These are phyloP conservation scores for Daldinia sp. DNA, from an alignment of 2,329 filamentous ascomycete species.

Conservation along the genomic window DNA sequence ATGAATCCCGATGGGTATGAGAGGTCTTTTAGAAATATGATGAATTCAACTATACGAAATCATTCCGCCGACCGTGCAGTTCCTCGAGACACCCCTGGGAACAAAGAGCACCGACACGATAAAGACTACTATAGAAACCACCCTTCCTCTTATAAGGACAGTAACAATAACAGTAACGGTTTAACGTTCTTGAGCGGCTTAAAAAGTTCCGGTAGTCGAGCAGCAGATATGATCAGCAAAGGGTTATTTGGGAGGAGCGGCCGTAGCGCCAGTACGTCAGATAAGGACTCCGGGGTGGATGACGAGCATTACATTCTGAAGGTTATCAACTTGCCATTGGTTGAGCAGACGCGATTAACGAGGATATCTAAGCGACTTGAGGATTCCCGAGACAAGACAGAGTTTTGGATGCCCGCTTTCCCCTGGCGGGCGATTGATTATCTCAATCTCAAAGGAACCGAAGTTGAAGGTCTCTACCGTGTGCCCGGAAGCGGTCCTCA, in stretches of 20 bases:
- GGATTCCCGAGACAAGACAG: constrained; percentile 90
- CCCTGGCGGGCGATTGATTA: constrained; percentile 97
- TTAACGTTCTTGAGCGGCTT: constrained; percentile 75
- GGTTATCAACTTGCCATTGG: constrained; percentile 83
- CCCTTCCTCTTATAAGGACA: constrained; percentile 66
- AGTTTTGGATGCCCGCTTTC: constrained; percentile 98
- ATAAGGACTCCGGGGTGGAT: constrained; percentile 71
- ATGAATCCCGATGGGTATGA: constrained; percentile 64
- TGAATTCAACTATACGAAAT: constrained; percentile 70
- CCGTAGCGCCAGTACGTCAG: constrained; percentile 74
- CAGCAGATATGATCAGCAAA: constrained; percentile 83
- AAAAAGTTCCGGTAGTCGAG: constrained; percentile 75
- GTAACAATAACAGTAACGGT: constrained; percentile 69
- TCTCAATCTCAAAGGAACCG: constrained; percentile 91
- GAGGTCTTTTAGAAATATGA: constrained; percentile 72
- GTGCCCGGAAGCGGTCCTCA: constrained; percentile 90
- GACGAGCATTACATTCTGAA: constrained; percentile 86
- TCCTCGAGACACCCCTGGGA: constrained; percentile 53
- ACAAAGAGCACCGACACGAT: constrained; percentile 56
- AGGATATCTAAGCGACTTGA: constrained; percentile 90
- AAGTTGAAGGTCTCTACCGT: constrained; percentile 92
- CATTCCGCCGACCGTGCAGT: constrained; percentile 74
- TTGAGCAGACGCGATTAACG: constrained; percentile 89
- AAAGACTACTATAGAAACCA: constrained; percentile 58
- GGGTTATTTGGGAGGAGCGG: constrained; percentile 82